Evolutionary conservation across 106 monocot genomes (phyloP), one percentile per base, ranked within the genome.

Genomic region (Allium cepa): DNA sequence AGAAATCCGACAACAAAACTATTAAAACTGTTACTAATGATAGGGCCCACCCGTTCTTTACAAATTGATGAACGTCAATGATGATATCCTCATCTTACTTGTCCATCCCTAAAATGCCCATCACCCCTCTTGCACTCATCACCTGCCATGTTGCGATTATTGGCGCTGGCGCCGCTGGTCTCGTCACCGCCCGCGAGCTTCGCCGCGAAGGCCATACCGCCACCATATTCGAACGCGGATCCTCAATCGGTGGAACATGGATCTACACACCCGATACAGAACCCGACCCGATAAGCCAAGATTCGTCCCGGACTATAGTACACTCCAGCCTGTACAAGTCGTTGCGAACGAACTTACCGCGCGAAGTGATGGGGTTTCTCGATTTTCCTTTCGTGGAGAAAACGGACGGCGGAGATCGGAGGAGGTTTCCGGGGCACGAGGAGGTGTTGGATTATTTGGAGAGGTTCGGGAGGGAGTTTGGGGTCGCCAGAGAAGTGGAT

Each of bases 151-250:
- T 99, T 17, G 99, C 99, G 49, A 90, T 99, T 56, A 83, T 99
- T 75, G 99, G 99, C 46, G 92, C 90, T 7, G 99, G 99, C 28
- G 89, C 90, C 7, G 77, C 93, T 4, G 99, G 93, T 10, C 92
- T 99, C 15, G 89, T 73, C 11, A 87, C 97, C 26, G 92, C 92
- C 8, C 79, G 92, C 15, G 97, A 99, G 82, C 87, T 99, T 4
- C 80, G 77, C 4, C 76, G 88, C 9, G 81, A 83, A 73, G 84
- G 89, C 46, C 97, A 83, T 71, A 28, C 70, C 63, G 84, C 87
- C 52, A 84, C 83, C 48, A 83, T 99, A 53, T 99, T 89, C 84
- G 97, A 99, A 77, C 87, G 85, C 72, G 74, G 63, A 53, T 49
- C 27, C 47, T 53, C 60, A 51, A 67, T 93, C 62, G 92, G 92